These are phyloP conservation scores for Tubosaeta sp. DNA, from an alignment of 768 basidiomycete genomes.

Conservation along the genomic window DNA sequence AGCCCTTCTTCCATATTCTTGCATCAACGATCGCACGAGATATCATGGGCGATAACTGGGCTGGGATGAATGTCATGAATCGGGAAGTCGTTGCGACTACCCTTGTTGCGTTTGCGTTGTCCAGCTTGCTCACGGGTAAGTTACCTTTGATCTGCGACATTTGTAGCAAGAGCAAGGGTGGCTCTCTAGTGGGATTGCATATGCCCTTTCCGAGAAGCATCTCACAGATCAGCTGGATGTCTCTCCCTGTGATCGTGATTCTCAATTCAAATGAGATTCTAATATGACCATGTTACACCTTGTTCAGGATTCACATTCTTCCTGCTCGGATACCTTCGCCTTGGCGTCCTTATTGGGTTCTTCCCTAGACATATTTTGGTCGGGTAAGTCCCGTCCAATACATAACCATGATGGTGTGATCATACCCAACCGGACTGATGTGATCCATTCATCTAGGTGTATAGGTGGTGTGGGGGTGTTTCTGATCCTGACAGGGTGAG, in stretches of 20 bases:
- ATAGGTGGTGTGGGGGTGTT: conserved; percentile 98
- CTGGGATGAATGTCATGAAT: conserved; percentile 51
- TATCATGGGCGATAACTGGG: conserved; percentile 36
- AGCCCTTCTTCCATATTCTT: conserved; percentile 96
- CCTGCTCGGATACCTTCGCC: conserved; percentile 74
- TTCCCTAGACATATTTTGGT: conserved; percentile 96
- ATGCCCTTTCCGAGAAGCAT: not conserved
- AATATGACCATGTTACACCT: conserved; percentile 1
- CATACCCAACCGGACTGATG: not conserved
- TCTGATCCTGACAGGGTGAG: conserved; percentile 82
- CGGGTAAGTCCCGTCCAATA: conserved; percentile 50
- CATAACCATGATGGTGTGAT: not conserved
- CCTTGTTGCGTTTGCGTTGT: conserved; percentile 81
- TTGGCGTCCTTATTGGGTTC: conserved; percentile 88
- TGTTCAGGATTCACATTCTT: conserved; percentile 60
- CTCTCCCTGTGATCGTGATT: conserved; percentile 1
- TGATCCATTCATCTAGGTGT: conserved; percentile 39
- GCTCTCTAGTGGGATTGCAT: not conserved
- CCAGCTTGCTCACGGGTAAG: conserved; percentile 81
- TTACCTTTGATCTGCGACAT: not conserved
- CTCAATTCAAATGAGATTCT: conserved; percentile 13
- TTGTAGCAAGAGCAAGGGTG: not conserved
- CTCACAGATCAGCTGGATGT: not conserved
- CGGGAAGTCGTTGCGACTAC: conserved; percentile 86
- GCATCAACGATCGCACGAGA: conserved; percentile 69